These are phyloP conservation scores for Gymnopus androsaceus DNA, from an alignment of 1,284 basidiomycete genomes.

Conservation along the genomic window DNA sequence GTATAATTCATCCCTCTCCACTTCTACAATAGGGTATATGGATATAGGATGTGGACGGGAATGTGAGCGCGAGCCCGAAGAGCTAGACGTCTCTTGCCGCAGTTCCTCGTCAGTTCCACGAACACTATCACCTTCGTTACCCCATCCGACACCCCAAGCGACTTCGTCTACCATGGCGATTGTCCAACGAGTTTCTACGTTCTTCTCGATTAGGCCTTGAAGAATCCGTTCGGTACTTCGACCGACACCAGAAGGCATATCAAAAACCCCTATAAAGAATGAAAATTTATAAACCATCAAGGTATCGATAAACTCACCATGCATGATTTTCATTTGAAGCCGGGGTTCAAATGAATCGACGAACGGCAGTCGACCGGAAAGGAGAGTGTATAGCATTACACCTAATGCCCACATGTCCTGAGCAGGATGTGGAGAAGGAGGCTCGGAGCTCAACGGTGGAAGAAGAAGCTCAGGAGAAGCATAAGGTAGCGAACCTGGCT, in stretches of 20 bases:
- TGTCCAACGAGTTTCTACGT: constrained; percentile 66
- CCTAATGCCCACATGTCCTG: constrained; percentile 95
- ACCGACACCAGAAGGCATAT: constrained; percentile 61
- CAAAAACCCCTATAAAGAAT: constrained; percentile 51
- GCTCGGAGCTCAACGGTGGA: constrained; percentile 4
- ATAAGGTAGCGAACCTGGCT: constrained; percentile 88
- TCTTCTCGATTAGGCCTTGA: constrained; percentile 71
- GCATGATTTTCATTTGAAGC: constrained; percentile 87
- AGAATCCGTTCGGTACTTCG: constrained; percentile 74
- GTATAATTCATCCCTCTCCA: constrained; percentile 3
- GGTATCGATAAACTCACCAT: constrained; percentile 53
- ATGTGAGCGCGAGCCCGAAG: constrained; percentile 25
- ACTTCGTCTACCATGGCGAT: constrained; percentile 74
- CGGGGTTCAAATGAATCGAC: constrained; percentile 86
- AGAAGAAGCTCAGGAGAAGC: constrained; percentile 65
- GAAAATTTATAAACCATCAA: background rate
- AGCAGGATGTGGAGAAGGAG: constrained; percentile 51
- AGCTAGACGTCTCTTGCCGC: constrained; percentile 14
- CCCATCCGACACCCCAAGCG: constrained; percentile 82
- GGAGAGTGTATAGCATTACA: constrained; percentile 80
- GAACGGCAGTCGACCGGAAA: constrained; percentile 84
- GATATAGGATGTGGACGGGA: constrained; percentile 23
- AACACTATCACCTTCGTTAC: constrained; percentile 48
- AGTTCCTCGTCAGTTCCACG: constrained; percentile 29
- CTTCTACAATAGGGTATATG: constrained; percentile 16